A percentile compares a stretch with the other conserved stretches of the same genome.
Evolutionary conservation across 345 rosid species (phyloP).

Genomic region (sweet orange (Citrus sinensis)): DVS_A1.0 CM039164.1:23365501-23366000

Average conservation of each 20-base stretch:
- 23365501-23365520: no score
- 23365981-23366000: neutral
- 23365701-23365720: slow-evolving; percentile 35
- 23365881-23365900: slow-evolving; percentile 92
- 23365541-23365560: slow-evolving; percentile 29
- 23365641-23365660: slow-evolving; percentile 22
- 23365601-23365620: slow-evolving; percentile 46
- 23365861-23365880: slow-evolving; percentile 54
- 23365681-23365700: slow-evolving; percentile 40
- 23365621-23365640: slow-evolving; percentile 46
- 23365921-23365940: slow-evolving; percentile 35
- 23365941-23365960: no score
- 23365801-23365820: slow-evolving; percentile 70
- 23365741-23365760: slow-evolving; percentile 29
- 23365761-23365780: slow-evolving; percentile 72
- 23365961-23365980: neutral
- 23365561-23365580: slow-evolving; percentile 40
- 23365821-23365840: slow-evolving; percentile 53
- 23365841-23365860: slow-evolving; percentile 46
- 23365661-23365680: slow-evolving; percentile 23
- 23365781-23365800: slow-evolving; percentile 51
- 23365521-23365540: no score
- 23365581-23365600: slow-evolving; percentile 52
- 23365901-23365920: slow-evolving; percentile 81
- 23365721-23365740: slow-evolving; percentile 33